Conservation (phyloP, 2,329 filamentous ascomycete genomes). For the Diaporthe australafricana region DNA sequence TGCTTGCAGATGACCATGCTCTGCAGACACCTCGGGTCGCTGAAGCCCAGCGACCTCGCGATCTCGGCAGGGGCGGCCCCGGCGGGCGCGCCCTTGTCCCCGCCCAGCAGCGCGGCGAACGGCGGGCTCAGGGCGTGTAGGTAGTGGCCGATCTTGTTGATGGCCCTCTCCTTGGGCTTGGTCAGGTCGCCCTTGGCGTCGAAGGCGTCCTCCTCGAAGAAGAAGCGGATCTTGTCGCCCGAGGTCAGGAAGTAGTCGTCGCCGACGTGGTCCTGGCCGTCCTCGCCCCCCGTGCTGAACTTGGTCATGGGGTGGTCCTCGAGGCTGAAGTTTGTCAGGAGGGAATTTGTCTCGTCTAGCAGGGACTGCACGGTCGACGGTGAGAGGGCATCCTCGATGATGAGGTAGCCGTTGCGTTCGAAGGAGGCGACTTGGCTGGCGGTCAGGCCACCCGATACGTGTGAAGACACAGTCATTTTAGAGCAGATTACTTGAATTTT, state of each 20-base stretch:
- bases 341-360: slow-evolving; percentile 77
- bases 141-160: slow-evolving; percentile 90
- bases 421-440: slow-evolving; percentile 78
- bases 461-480: slow-evolving; percentile 21
- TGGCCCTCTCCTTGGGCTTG: slow-evolving; percentile 84
- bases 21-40: slow-evolving; percentile 83
- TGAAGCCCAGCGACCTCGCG: slow-evolving; percentile 78
- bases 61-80: slow-evolving; percentile 66
- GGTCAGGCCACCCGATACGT: slow-evolving; percentile 69
- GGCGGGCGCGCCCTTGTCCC: slow-evolving; percentile 49
- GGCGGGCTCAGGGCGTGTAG: slow-evolving; percentile 77
- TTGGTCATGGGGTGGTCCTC: slow-evolving; percentile 89
- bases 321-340: slow-evolving; percentile 83
- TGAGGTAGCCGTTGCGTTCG: slow-evolving; percentile 86
- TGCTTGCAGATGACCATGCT: slow-evolving; percentile 99
- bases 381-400: slow-evolving; percentile 82
- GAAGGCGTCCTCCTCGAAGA: slow-evolving; percentile 97
- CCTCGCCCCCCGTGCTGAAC: slow-evolving; percentile 86
- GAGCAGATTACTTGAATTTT: not conserved
- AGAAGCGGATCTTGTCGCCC: slow-evolving; percentile 94
- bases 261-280: slow-evolving; percentile 79
- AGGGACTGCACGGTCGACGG: slow-evolving; percentile 74
- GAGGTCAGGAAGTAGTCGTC: slow-evolving; percentile 94
- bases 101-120: slow-evolving; percentile 70
- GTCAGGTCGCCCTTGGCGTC: slow-evolving; percentile 70